Conservation (phyloP, 192 early-diverging fungal species). For the Coemansia sp. region DNA sequence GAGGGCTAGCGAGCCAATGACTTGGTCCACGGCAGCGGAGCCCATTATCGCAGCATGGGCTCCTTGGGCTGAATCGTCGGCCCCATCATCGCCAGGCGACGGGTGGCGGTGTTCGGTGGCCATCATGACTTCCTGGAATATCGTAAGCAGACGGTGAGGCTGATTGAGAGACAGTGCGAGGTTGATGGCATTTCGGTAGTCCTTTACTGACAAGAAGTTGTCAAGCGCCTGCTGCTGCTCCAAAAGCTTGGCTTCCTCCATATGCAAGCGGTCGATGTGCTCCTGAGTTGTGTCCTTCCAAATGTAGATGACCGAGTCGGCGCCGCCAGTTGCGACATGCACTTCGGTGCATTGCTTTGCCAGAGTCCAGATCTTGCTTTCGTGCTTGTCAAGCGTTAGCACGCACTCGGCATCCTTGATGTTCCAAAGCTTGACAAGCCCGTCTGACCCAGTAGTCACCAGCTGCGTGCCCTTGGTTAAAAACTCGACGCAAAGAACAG, state of each 20-base stretch:
- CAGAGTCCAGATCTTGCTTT: conserved; percentile 94
- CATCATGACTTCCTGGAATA: conserved; percentile 65
- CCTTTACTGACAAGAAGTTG: conserved; percentile 82
- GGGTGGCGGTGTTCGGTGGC: conserved; percentile 37
- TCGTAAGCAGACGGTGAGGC: conserved; percentile 75
- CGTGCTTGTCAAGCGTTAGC: conserved; percentile 87
- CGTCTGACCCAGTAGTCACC: conserved; percentile 84
- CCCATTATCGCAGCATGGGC: conserved; percentile 25
- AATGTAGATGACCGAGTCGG: conserved; percentile 84
- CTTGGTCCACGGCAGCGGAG: conserved; percentile 62
- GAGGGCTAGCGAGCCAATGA: conserved; percentile 60
- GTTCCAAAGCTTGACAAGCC: conserved; percentile 95
- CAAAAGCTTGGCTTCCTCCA: conserved; percentile 60
- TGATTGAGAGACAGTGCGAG: conserved; percentile 88
- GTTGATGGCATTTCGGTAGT: conserved; percentile 88
- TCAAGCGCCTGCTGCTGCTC: conserved; percentile 89
- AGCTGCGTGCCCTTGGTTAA: conserved; percentile 86
- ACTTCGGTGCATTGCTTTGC: conserved; percentile 67
- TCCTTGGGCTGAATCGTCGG: neutral
- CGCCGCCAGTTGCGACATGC: conserved; percentile 82
- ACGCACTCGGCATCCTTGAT: conserved; percentile 89
- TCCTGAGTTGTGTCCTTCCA: conserved; percentile 92
- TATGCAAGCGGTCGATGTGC: conserved; percentile 73
- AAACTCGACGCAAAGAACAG: conserved; percentile 84
- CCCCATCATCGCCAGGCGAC: conserved; percentile 1